Base-by-base conservation (phyloP, 371 early-diverging fungal species). In the Haplosporangium sp. region DNA sequence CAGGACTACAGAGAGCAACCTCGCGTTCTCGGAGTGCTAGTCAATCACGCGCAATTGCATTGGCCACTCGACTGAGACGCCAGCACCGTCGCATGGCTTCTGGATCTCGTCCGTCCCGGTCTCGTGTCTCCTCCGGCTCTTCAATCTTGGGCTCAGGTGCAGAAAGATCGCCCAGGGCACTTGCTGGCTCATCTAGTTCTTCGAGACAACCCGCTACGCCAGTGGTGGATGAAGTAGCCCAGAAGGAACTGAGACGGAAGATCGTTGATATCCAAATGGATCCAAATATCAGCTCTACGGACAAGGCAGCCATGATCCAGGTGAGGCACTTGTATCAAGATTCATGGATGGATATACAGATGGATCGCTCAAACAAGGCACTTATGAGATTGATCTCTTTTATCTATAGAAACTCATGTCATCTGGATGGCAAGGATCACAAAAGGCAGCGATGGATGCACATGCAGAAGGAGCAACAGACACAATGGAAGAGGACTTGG, bases 281-380 rank as follows among this genome's bases (percentile, higher is more conserved):
- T 66, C 62, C 76, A 2, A 53, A 67, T 10, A 74, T 93, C 16
- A 62, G 81, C 40, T 76, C 88, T 37, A 79, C 81, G 16, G 93
- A 92, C 65, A 94, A 94, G 69, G 91, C 93, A 12, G 82, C 83
- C 58, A 83, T 83, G 58, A 91, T 94, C 23, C 94, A 93, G 86
- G 93, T 92, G 82, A 52, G 85, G 91, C 67, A 51, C 59, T 1
- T 47, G 57, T 23, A 66, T 91, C 11, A 23, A 59, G 74, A 29
- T 73, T 85, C 11, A 92, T 69, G 88, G 90, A 18, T 81, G 82
- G 62, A 80, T 38, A 89, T 91, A 20, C 92, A 91, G 84, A 92
- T 88, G 75, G 57, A 41, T 80, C 36, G 11, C 21, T 48, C 20
- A 11, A 14, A 43, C 5, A 18, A 29, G 36, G n/a, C 5, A 46